phyloP scores from a whole-genome alignment of 2,329 filamentous ascomycete species.

The Colletotrichum sp. region DNA sequence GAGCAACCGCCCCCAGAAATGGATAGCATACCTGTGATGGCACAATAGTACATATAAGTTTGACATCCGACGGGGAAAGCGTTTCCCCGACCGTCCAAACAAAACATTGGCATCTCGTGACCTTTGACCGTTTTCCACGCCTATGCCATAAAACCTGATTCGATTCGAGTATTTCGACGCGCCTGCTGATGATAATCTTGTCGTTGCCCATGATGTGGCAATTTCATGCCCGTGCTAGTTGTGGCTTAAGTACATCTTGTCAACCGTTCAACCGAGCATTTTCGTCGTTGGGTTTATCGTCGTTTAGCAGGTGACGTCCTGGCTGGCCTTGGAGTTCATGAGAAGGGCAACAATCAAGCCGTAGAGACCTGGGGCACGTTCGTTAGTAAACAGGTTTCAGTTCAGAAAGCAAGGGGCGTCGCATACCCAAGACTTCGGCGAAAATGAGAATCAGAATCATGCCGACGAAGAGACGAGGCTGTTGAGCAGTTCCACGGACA shows the following conservation, averaged over 20 bases:
- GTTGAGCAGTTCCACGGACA: slow-evolving; percentile 85
- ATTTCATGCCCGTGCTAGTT: slow-evolving; percentile 19
- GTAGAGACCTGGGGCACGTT: slow-evolving; percentile 79
- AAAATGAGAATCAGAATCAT: slow-evolving; percentile 99
- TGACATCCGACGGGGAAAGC: slow-evolving; percentile 28
- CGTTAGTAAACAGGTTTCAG: slow-evolving; percentile 25
- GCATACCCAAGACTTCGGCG: slow-evolving; percentile 94
- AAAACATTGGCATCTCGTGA: slow-evolving; percentile 21
- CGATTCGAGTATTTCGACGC: slow-evolving; percentile 24
- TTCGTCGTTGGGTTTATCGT: slow-evolving; percentile 21
- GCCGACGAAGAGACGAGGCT: slow-evolving; percentile 88
- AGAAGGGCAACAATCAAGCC: slow-evolving; percentile 97
- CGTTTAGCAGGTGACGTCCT: slow-evolving; percentile 66
- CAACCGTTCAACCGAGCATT: slow-evolving; percentile 31
- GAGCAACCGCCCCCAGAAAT: slow-evolving; percentile 41
- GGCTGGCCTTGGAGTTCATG: slow-evolving; percentile 94
- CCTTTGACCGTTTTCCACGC: slow-evolving; percentile 22
- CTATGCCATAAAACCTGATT: slow-evolving; percentile 23
- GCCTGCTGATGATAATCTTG: slow-evolving; percentile 22
- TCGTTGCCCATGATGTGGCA: slow-evolving; percentile 24
- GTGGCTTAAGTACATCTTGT: slow-evolving; percentile 39
- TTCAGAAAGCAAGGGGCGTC: neutral
- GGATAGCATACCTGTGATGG: slow-evolving; percentile 43
- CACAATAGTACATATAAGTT: slow-evolving; percentile 57
- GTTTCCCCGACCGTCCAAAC: slow-evolving; percentile 21